Percentiles rank a stretch among this genome's conserved stretches.
Evolutionary conservation across 768 basidiomycete species (phyloP).

Genomic region (Leucogyrophana mollusca): DNA sequence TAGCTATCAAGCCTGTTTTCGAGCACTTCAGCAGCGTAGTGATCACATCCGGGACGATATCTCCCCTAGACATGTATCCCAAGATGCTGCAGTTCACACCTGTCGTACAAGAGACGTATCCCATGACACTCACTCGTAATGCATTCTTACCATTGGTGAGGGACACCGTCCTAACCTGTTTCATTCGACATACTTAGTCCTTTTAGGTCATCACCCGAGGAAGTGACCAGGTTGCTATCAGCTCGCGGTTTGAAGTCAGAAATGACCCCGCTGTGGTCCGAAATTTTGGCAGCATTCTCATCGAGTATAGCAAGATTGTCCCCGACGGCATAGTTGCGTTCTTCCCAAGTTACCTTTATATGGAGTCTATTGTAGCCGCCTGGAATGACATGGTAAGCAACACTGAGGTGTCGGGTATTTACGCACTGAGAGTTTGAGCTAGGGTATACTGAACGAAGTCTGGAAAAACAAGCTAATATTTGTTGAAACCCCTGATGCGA

Average conservation of each 20-base stretch:
- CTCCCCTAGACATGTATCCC: constrained; percentile 99
- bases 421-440: constrained; percentile 6
- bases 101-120: constrained; percentile 94
- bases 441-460: constrained; percentile 99
- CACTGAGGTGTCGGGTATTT: neutral
- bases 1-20: constrained; percentile 97
- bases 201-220: constrained; percentile 95
- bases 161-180: neutral
- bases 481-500: constrained; percentile 98
- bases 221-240: constrained; percentile 97
- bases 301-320: constrained; percentile 97
- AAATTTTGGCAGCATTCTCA: constrained; percentile 96
- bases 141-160: constrained; percentile 92
- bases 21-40: constrained; percentile 98
- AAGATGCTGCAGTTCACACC: constrained; percentile 99
- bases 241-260: constrained; percentile 96
- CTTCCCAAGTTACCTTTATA: constrained; percentile 99
- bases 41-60: constrained; percentile 98
- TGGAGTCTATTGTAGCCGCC: constrained; percentile 99
- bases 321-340: constrained; percentile 99
- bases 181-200: too few relatives aligned
- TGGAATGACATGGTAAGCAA: constrained; percentile 98
- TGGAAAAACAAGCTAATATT: constrained; percentile 99
- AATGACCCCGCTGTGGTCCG: constrained; percentile 99
- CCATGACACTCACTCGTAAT: constrained; percentile 96